Percentiles rank a stretch among this genome's conserved stretches.
Conservation (phyloP, 2,329 filamentous ascomycete species). For the Sporothrix sp. region DNA sequence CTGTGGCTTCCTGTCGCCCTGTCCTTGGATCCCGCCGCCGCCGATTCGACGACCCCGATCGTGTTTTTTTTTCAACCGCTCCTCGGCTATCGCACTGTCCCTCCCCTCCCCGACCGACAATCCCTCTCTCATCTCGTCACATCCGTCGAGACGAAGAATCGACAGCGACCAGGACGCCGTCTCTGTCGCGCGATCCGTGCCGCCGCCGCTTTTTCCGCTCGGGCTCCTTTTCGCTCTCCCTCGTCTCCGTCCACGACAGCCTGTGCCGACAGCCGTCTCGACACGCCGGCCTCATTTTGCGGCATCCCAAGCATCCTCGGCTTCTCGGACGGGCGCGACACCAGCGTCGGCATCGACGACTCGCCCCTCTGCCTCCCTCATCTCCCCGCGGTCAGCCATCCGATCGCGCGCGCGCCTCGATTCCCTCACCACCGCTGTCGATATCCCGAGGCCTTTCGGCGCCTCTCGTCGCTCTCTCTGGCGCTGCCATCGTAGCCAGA, state of each 20-base stretch:
- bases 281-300: background rate
- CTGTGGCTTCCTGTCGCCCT: background rate
- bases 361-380: background rate
- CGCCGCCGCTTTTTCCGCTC: too few relatives aligned
- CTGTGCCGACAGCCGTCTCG: too few relatives aligned
- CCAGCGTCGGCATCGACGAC: background rate
- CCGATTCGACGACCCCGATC: background rate
- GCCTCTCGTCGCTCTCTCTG: slow-evolving; percentile 7
- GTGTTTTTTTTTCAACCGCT: background rate
- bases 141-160: too few relatives aligned
- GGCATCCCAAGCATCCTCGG: background rate
- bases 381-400: background rate
- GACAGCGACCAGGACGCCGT: too few relatives aligned
- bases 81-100: too few relatives aligned
- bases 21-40: background rate
- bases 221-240: too few relatives aligned
- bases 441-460: background rate
- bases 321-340: background rate
- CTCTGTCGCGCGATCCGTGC: too few relatives aligned
- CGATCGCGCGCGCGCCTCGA: background rate
- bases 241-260: too few relatives aligned
- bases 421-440: background rate
- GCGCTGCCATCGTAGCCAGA: slow-evolving; percentile 4
- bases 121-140: background rate
- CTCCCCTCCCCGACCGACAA: too few relatives aligned